Conservation (phyloP, 208 protist genomes). For the Crithidia mellificae region DNA sequence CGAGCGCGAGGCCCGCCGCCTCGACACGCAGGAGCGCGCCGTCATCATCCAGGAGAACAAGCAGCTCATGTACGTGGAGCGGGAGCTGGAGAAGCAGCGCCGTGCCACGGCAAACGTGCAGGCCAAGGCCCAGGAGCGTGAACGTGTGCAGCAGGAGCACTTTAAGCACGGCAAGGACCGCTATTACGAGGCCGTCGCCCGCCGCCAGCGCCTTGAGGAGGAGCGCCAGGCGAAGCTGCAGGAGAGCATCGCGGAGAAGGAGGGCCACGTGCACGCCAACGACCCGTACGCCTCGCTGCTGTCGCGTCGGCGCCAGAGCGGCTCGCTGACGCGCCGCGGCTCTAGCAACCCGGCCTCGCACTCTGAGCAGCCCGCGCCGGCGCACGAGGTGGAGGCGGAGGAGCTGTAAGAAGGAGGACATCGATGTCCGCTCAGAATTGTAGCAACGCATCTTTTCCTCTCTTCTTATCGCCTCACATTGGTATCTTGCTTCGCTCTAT, state of each 20-base stretch:
- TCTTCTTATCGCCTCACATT: no score
- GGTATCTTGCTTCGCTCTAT: not conserved
- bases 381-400: not conserved
- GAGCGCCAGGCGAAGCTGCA: slow-evolving; percentile 31
- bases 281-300: slow-evolving; percentile 36
- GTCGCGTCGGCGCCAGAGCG: slow-evolving; percentile 25
- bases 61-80: slow-evolving; percentile 41
- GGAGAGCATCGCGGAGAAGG: slow-evolving; percentile 36
- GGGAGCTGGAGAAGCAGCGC: slow-evolving; percentile 36
- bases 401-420: not conserved
- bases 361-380: not conserved
- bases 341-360: slow-evolving; percentile 1
- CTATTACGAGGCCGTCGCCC: slow-evolving; percentile 24
- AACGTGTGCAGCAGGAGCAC: slow-evolving; percentile 33
- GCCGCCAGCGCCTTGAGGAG: slow-evolving; percentile 31
- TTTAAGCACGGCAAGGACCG: slow-evolving; percentile 34
- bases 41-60: slow-evolving; percentile 36
- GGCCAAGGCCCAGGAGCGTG: slow-evolving; percentile 33
- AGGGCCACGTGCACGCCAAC: slow-evolving; percentile 11
- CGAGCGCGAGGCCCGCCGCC: slow-evolving; percentile 49
- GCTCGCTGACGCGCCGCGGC: not conserved
- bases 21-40: slow-evolving; percentile 45
- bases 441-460: no score
- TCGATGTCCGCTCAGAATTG: no score
- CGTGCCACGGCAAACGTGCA: slow-evolving; percentile 22